These are phyloP conservation scores for Panicum hallii DNA, from an alignment of 202 grass and related monocot species.

Conservation along the genomic window DNA sequence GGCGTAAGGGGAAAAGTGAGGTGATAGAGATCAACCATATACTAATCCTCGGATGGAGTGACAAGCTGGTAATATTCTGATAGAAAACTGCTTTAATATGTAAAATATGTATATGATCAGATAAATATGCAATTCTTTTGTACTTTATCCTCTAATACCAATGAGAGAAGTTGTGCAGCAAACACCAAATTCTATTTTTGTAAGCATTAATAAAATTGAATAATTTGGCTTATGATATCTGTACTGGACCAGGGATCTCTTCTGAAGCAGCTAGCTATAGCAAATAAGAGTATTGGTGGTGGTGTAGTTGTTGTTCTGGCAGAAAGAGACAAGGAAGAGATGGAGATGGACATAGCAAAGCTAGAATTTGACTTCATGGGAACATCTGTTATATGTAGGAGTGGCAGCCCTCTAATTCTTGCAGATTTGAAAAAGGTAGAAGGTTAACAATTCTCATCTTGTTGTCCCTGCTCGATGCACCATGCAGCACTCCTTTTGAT, in stretches of 20 bases:
- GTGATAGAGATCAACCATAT: slow-evolving; percentile 98
- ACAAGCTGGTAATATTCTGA: slow-evolving; percentile 81
- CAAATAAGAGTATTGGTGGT: slow-evolving; percentile 97
- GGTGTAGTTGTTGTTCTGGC: slow-evolving; percentile 96
- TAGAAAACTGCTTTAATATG: slow-evolving; percentile 32
- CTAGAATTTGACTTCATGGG: slow-evolving; percentile 99
- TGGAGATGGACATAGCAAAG: slow-evolving; percentile 98
- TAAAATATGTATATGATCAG: background rate
- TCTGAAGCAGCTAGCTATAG: slow-evolving; percentile 98
- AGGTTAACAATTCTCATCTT: slow-evolving; percentile 12
- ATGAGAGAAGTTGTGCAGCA: background rate
- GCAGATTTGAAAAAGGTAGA: slow-evolving; percentile 92
- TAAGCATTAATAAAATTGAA: background rate
- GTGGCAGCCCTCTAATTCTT: slow-evolving; percentile 94
- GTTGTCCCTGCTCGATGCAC: slow-evolving; percentile 24
- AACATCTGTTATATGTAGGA: slow-evolving; percentile 97
- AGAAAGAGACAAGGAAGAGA: slow-evolving; percentile 98
- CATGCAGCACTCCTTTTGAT: slow-evolving; percentile 7
- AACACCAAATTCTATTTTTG: slow-evolving; percentile 13
- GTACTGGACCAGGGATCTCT: slow-evolving; percentile 77
- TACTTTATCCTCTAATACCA: slow-evolving; percentile 23
- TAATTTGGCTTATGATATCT: slow-evolving; percentile 19
- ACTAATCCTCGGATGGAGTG: slow-evolving; percentile 98
- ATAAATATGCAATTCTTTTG: background rate
- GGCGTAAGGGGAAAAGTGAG: slow-evolving; percentile 97